Evolutionary conservation across 2,329 filamentous ascomycete genomes (phyloP).

Genomic region (Fusarium penzigii): DNA sequence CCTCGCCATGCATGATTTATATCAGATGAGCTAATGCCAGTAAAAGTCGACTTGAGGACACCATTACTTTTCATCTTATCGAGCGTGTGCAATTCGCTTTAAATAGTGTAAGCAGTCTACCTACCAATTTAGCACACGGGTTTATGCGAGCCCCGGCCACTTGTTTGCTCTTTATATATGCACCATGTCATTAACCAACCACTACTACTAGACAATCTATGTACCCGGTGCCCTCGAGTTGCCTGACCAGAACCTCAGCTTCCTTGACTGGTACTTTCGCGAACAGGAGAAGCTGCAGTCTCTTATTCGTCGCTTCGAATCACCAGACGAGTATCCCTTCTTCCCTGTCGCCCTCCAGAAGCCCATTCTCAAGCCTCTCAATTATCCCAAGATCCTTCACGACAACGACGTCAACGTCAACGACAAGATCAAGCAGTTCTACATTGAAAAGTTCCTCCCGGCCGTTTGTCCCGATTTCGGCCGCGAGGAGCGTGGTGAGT

Average conservation of each 20-base stretch:
- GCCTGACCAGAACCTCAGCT: conserved; percentile 70
- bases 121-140: background rate
- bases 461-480: conserved; percentile 76
- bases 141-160: conserved; percentile 17
- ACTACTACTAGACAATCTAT: conserved; percentile 68
- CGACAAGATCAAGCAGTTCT: conserved; percentile 79
- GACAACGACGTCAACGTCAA: conserved; percentile 91
- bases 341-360: conserved; percentile 79
- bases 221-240: conserved; percentile 75
- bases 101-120: conserved; percentile 53
- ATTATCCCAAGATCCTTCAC: conserved; percentile 88
- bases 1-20: background rate
- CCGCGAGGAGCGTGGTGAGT: conserved; percentile 78
- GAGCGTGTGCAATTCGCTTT: conserved; percentile 97
- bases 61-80: conserved; percentile 95
- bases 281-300: conserved; percentile 93
- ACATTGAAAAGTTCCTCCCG: conserved; percentile 81
- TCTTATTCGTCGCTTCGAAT: conserved; percentile 89
- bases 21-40: conserved; percentile 10
- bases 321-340: conserved; percentile 96
- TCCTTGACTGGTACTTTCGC: conserved; percentile 91
- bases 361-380: conserved; percentile 82
- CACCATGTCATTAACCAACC: conserved; percentile 14
- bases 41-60: conserved; percentile 88
- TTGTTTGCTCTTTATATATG: conserved; percentile 6